Evolutionary conservation across 169 alveolate species (phyloP).

Genomic region (Fabrea salina): DNA sequence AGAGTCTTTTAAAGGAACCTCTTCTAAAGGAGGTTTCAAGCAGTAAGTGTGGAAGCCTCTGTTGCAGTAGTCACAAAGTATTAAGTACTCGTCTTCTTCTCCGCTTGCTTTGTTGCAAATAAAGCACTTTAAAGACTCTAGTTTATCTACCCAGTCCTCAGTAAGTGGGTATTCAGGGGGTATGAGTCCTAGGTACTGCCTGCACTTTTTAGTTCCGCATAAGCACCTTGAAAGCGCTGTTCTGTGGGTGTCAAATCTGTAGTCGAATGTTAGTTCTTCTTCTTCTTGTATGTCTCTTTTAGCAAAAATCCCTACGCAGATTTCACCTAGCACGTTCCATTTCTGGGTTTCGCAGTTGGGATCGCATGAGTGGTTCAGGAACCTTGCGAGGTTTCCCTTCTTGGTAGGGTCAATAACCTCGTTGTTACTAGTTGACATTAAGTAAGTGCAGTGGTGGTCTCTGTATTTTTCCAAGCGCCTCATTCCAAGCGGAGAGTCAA

Average conservation of each 20-base stretch:
- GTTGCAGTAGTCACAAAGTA: slow-evolving; percentile 67
- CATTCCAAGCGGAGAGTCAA: slow-evolving; percentile 55
- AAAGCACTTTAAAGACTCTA: slow-evolving; percentile 43
- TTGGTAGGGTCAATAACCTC: slow-evolving; percentile 95
- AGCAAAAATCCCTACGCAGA: slow-evolving; percentile 95
- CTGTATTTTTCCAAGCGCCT: slow-evolving; percentile 56
- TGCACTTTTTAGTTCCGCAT: slow-evolving; percentile 65
- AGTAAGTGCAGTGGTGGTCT: slow-evolving; percentile 62
- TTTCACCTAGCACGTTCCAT: slow-evolving; percentile 93
- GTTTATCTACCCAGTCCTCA: slow-evolving; percentile 51
- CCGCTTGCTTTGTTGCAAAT: slow-evolving; percentile 39
- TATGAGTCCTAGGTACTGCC: slow-evolving; percentile 64
- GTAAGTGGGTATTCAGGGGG: neutral
- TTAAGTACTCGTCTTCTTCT: slow-evolving; percentile 15
- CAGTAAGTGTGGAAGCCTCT: slow-evolving; percentile 65
- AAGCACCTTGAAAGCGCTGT: slow-evolving; percentile 73
- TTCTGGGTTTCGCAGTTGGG: slow-evolving; percentile 96
- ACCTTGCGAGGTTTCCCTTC: slow-evolving; percentile 94
- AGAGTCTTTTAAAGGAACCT: slow-evolving; percentile 65
- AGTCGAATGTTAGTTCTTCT: slow-evolving; percentile 96
- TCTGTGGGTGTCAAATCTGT: slow-evolving; percentile 78
- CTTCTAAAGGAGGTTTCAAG: slow-evolving; percentile 55
- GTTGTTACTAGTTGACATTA: slow-evolving; percentile 68
- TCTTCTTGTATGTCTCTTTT: slow-evolving; percentile 88
- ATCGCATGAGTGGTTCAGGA: slow-evolving; percentile 97